phyloP scores from a whole-genome alignment of 208 protist genomes.

The Crithidia acanthocephali region DNA sequence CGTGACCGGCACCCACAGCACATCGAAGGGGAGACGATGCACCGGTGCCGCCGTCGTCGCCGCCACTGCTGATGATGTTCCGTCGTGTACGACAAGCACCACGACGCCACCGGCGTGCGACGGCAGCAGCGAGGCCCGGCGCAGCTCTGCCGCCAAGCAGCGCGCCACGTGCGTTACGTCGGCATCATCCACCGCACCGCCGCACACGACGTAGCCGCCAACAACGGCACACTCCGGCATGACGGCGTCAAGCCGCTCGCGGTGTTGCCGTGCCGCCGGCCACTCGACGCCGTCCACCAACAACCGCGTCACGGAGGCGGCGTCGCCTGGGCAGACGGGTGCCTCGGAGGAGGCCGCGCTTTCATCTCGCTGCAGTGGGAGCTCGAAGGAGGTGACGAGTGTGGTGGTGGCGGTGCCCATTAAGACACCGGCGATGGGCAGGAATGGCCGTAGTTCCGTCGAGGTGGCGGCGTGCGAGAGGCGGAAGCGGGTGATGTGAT shows the following conservation, averaged over 20 bases:
- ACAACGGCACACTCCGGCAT: conserved; percentile 56
- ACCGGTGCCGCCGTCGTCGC: neutral
- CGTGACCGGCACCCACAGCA: neutral
- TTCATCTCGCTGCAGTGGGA: conserved; percentile 21
- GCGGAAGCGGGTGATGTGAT: conserved; percentile 60
- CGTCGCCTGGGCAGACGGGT: neutral
- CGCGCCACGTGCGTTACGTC: conserved; percentile 14
- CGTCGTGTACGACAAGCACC: conserved; percentile 26
- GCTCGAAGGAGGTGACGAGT: conserved; percentile 57
- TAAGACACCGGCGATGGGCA: conserved; percentile 7
- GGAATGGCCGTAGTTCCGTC: neutral
- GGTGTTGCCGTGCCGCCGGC: conserved; percentile 35
- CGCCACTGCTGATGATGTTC: conserved; percentile 17
- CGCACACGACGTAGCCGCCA: conserved; percentile 72
- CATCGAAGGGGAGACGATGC: conserved; percentile 23
- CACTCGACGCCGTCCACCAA: conserved; percentile 41
- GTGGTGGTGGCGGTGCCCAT: conserved; percentile 36
- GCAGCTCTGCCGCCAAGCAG: conserved; percentile 16
- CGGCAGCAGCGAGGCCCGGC: conserved; percentile 6
- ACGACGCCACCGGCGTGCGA: conserved; percentile 7
- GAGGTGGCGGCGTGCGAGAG: neutral
- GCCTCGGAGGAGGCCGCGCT: neutral
- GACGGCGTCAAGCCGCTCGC: conserved; percentile 50
- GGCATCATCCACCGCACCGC: neutral
- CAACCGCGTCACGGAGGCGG: neutral